Percentiles rank a stretch among this genome's conserved stretches.
Evolutionary conservation across 2,329 filamentous ascomycete genomes (phyloP).

Genomic region (Aspergillus fumigatiaffinis): DNA sequence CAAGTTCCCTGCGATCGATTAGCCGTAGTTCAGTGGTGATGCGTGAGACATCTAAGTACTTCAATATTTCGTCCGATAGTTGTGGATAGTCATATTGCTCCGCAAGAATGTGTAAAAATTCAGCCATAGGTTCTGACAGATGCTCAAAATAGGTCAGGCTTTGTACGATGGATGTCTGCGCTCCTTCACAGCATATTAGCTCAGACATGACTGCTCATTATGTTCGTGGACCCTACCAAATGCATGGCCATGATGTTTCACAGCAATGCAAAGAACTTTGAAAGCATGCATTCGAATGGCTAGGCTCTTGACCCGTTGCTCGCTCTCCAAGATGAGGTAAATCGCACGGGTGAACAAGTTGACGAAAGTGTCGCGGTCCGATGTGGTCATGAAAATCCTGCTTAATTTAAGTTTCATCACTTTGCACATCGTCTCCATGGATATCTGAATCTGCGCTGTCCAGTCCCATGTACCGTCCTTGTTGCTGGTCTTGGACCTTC

Average conservation of each 20-base stretch:
- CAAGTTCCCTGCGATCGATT: conserved; percentile 63
- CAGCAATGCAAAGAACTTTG: conserved; percentile 91
- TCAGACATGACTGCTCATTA: background rate
- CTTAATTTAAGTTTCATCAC: conserved; percentile 87
- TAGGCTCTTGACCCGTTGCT: conserved; percentile 84
- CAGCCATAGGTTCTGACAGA: conserved; percentile 97
- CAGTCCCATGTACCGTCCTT: conserved; percentile 87
- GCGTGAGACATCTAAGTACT: conserved; percentile 29
- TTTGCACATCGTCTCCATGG: conserved; percentile 92
- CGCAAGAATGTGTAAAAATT: conserved; percentile 90
- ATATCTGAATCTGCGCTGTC: conserved; percentile 77
- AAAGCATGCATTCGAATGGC: conserved; percentile 94
- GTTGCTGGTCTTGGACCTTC: conserved; percentile 63
- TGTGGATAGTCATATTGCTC: conserved; percentile 98
- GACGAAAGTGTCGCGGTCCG: conserved; percentile 92
- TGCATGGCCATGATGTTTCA: conserved; percentile 96
- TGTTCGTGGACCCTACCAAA: conserved; percentile 59
- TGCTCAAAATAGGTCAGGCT: conserved; percentile 98
- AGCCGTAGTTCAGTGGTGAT: conserved; percentile 11
- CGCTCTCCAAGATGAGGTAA: conserved; percentile 90
- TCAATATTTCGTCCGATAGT: conserved; percentile 85
- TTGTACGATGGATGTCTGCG: conserved; percentile 96
- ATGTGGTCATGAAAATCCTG: conserved; percentile 92
- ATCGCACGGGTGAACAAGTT: conserved; percentile 86
- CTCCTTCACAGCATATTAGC: conserved; percentile 53